Conservation (phyloP, 768 basidiomycete species). For the Rickenella mellea region DNA sequence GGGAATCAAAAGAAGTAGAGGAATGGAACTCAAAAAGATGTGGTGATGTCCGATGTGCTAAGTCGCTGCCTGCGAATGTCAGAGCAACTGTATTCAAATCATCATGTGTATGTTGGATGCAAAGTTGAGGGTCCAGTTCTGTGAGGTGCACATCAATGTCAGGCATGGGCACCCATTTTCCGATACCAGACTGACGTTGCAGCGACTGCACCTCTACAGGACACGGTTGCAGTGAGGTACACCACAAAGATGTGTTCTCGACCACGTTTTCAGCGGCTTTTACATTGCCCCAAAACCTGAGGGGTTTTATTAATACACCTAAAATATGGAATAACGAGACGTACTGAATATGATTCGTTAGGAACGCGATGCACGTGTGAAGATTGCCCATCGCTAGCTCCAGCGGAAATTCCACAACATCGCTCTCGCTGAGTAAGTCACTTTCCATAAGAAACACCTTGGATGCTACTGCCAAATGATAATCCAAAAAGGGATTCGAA, state of each 20-base stretch:
- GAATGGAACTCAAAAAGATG: background rate
- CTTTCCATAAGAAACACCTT: background rate
- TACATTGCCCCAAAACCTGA: slow-evolving; percentile 1
- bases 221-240: background rate
- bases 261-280: background rate
- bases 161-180: background rate
- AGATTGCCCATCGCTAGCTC: background rate
- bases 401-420: background rate
- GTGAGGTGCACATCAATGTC: background rate
- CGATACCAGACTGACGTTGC: background rate
- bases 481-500: background rate
- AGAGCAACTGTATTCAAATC: background rate
- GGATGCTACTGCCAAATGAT: background rate
- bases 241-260: background rate
- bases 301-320: background rate
- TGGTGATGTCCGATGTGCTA: background rate
- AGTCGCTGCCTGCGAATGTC: background rate
- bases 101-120: background rate
- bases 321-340: background rate
- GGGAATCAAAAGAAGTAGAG: too few relatives aligned
- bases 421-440: background rate
- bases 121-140: background rate
- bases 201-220: background rate
- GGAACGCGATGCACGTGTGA: background rate
- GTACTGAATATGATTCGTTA: background rate